Evolutionary conservation across 768 basidiomycete species (phyloP).

Genomic region (Favolaschia claudopus): DNA sequence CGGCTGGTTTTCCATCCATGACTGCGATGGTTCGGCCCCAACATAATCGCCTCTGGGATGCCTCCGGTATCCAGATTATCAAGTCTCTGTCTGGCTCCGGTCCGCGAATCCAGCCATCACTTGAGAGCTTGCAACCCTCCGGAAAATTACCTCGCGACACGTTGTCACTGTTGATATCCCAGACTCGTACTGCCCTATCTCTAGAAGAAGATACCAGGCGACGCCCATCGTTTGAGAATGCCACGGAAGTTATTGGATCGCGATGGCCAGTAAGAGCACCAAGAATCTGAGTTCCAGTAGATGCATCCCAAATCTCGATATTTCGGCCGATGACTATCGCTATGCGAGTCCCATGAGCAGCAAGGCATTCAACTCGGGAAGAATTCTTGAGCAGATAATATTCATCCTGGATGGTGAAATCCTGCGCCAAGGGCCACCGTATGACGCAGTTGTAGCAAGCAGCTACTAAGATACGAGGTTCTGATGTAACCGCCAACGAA

Average conservation of each 20-base stretch:
- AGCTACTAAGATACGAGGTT: not conserved
- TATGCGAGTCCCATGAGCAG: not conserved
- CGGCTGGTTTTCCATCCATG: constrained; percentile 16
- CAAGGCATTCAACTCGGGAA: not conserved
- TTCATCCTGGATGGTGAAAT: not conserved
- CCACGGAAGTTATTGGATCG: constrained; percentile 19
- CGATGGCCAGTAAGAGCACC: constrained; percentile 19
- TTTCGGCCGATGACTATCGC: constrained; percentile 7
- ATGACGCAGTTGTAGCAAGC: constrained; percentile 1
- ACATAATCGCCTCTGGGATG: constrained; percentile 9
- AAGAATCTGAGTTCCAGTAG: not conserved
- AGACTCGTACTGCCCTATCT: constrained; percentile 22
- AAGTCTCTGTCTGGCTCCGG: constrained; percentile 4
- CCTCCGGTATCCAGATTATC: constrained; percentile 16
- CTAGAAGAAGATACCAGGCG: constrained; percentile 29
- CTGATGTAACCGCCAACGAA: not conserved
- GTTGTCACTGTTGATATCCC: not conserved
- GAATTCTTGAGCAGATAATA: not conserved
- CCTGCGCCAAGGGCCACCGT: not conserved
- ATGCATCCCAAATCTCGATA: constrained; percentile 5
- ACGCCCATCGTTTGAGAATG: constrained; percentile 29
- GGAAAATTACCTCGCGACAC: not conserved
- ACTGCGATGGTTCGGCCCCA: constrained; percentile 20
- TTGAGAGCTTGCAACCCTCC: constrained; percentile 1
- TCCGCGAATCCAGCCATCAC: constrained; percentile 18